Percentiles rank a stretch among this genome's conserved stretches.
phyloP scores from a whole-genome alignment of 805 yeast genomes.

The Teunomyces cretensis region DNA sequence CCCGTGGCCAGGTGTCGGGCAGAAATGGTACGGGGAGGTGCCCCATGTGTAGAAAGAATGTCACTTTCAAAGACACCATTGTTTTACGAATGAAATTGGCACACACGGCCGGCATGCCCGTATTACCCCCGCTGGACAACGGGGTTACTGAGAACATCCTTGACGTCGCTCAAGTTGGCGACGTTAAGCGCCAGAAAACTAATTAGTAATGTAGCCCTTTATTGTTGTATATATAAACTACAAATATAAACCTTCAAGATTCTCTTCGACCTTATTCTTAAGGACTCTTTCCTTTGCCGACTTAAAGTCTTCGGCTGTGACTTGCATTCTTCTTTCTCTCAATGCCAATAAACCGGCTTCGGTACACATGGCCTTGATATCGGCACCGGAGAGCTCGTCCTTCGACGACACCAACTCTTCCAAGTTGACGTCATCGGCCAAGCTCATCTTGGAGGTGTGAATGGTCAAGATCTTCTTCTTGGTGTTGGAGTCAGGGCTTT shows the following conservation, averaged over 20 bases:
- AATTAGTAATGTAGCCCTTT: not conserved
- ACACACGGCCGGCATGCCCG: constrained; percentile 11
- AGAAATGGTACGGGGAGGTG: constrained; percentile 41
- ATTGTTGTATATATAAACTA: constrained; percentile 21
- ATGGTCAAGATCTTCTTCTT: constrained; percentile 89
- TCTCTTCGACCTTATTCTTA: constrained; percentile 96
- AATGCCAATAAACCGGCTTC: constrained; percentile 95
- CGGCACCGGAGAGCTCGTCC: constrained; percentile 96
- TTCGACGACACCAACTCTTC: constrained; percentile 86
- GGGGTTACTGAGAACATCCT: not conserved
- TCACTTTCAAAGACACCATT: constrained; percentile 37
- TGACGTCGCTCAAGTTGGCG: not conserved
- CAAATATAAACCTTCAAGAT: constrained; percentile 88
- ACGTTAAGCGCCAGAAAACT: not conserved
- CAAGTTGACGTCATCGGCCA: constrained; percentile 82
- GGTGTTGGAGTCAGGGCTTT: constrained; percentile 91
- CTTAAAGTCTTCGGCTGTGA: constrained; percentile 88
- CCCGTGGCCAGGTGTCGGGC: constrained; percentile 42
- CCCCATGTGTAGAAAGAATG: constrained; percentile 42
- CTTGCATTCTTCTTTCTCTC: constrained; percentile 97
- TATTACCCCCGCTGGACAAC: constrained; percentile 10
- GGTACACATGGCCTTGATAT: constrained; percentile 95
- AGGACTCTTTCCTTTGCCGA: constrained; percentile 92
- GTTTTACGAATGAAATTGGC: constrained; percentile 17
- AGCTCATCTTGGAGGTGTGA: constrained; percentile 91